Conservation (phyloP, 257 asterid species). For the Lycium ferocissimum region DNA sequence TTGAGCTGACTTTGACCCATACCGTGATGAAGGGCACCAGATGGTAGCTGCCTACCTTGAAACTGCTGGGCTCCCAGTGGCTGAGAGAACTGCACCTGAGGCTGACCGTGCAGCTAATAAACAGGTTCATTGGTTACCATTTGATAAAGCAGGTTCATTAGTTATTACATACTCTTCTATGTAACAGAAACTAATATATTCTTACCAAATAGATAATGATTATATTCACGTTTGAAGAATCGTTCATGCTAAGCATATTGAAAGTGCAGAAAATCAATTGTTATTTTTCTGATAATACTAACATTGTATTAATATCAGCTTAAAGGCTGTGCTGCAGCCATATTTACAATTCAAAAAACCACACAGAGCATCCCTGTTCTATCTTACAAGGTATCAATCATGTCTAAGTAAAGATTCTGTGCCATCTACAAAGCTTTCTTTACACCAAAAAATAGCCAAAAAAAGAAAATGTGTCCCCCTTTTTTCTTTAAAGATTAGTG, state of each 20-base stretch:
- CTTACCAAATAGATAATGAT: slow-evolving; percentile 18
- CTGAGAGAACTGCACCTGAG: slow-evolving; percentile 92
- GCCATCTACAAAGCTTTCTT: neutral
- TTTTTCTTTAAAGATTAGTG: neutral
- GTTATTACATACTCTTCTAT: slow-evolving; percentile 15
- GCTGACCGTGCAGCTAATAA: slow-evolving; percentile 83
- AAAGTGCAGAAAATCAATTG: neutral
- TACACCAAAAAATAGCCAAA: neutral
- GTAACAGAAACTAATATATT: slow-evolving; percentile 25
- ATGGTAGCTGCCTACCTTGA: slow-evolving; percentile 80
- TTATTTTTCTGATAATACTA: neutral
- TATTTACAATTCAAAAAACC: slow-evolving; percentile 2
- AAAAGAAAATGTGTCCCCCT: neutral
- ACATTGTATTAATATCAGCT: neutral
- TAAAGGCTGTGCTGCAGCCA: neutral
- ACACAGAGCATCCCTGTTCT: neutral
- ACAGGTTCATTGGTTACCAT: slow-evolving; percentile 1
- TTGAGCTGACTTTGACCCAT: slow-evolving; percentile 76
- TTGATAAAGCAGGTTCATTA: slow-evolving; percentile 19
- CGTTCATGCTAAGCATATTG: slow-evolving; percentile 23
- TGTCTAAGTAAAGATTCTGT: neutral
- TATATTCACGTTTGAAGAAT: neutral
- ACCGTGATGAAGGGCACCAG: slow-evolving; percentile 77
- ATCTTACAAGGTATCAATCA: slow-evolving; percentile 17
- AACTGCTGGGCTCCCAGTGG: slow-evolving; percentile 79